phyloP scores from a whole-genome alignment of 495 filamentous ascomycete species.

The Pseudevernia furfuracea region DNA sequence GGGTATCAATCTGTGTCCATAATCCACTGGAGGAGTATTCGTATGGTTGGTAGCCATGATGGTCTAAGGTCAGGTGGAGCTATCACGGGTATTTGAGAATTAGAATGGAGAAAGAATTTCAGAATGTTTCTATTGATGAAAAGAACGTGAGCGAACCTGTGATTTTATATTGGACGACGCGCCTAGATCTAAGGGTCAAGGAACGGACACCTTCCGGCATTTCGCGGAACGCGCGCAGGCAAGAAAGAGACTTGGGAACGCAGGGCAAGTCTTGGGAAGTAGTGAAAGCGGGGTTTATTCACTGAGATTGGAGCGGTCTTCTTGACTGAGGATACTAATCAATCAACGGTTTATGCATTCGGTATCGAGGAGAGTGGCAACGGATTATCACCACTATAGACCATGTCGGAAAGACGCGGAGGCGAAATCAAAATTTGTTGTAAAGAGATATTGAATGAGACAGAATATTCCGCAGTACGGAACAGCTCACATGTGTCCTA shows the following conservation, averaged over 20 bases:
- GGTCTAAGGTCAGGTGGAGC: background rate
- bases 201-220: background rate
- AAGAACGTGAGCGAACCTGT: background rate
- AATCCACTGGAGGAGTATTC: background rate
- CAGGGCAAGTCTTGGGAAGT: background rate
- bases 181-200: background rate
- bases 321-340: too few species aligned
- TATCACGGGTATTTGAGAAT: background rate
- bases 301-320: too few species aligned
- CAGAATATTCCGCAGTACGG: background rate
- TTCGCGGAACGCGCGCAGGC: background rate
- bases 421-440: background rate
- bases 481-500: too few species aligned
- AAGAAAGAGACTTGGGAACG: background rate
- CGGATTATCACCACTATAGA: background rate
- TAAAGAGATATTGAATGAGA: background rate
- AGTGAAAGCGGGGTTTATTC: background rate
- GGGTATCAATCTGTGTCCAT: constrained; percentile 17
- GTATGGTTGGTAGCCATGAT: background rate
- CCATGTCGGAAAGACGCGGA: background rate
- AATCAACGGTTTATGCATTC: background rate
- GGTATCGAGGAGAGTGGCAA: background rate
- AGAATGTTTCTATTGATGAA: background rate
- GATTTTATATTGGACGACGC: background rate
- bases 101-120: background rate